Base-by-base conservation (phyloP, 2,329 filamentous ascomycete species). In the Colletotrichum cereale region DNA sequence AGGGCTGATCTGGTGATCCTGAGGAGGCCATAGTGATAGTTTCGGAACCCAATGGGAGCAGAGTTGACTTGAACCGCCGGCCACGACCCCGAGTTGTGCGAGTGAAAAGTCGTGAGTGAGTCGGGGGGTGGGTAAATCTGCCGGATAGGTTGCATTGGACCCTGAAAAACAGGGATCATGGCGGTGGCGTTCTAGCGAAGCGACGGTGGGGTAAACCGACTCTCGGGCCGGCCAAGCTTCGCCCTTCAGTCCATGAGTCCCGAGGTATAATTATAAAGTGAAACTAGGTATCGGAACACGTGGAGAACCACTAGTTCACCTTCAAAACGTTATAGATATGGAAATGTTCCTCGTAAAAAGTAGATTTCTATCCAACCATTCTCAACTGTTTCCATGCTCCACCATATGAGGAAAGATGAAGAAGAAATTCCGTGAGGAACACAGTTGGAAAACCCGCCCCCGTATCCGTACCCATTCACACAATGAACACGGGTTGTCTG, bases 401-500 rank as follows among this genome's bases (percentile, higher is more conserved):
- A n/a, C n/a, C n/a, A 38, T 38, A 38, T 10, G 11, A 38, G 2
- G 2, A 38, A 3, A 18, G 18, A 2, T 7, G 18, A 21, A n/a
- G 31, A 6, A 6, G 18, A 5, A 42, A 14, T 5, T 16, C 14
- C 10, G n/a, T 24, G 12, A 5, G n/a, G 4, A 24, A 50, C 12
- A n/a, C 12, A 6, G n/a, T 16, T 18, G 12, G 5, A 26, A 14
- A 26, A 14, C 12, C 48, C 18, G 2, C 0, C 2, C 16, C 36
- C n/a, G n/a, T n/a, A n/a, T n/a, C n/a, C n/a, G n/a, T 18, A 24
- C 1, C 24, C n/a, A 21, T 14, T 60, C 21, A 66, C 7, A 61
- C 44, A 14, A 83, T 82, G 64, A 78, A 83, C 0, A 82, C 78
- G 0, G 81, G 80, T 53, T 82, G 79, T 14, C 80, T 75, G 29